A percentile compares a stretch with the other conserved stretches of the same genome.
phyloP scores from a whole-genome alignment of 2,329 filamentous ascomycete species.

The Sclerotinia spermophila region DNA sequence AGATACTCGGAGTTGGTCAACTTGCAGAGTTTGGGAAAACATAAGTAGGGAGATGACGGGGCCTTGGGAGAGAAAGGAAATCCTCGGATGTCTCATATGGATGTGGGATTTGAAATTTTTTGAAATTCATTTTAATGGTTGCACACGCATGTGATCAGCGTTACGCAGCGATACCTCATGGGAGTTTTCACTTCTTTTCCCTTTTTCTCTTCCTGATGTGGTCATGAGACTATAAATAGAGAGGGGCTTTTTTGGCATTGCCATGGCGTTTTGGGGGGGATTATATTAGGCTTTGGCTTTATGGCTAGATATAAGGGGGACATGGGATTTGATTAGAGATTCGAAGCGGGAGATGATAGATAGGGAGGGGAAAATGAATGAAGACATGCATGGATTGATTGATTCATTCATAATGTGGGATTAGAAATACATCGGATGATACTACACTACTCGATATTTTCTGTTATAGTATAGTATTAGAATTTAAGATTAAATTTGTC shows the following conservation, averaged over 20 bases:
- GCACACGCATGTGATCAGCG: not conserved
- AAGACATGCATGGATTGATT: not conserved
- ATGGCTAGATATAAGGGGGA: not conserved
- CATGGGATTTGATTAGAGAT: not conserved
- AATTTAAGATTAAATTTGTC: too few relatives aligned
- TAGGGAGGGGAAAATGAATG: not conserved
- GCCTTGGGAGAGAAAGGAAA: not conserved
- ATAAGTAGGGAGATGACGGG: not conserved
- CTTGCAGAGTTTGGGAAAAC: conserved; percentile 68
- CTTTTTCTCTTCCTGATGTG: not conserved
- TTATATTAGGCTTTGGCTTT: not conserved
- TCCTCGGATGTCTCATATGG: not conserved
- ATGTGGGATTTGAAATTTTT: not conserved
- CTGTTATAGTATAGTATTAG: not conserved
- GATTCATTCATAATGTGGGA: not conserved
- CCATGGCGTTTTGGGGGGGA: not conserved
- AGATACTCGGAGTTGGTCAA: conserved; percentile 77
- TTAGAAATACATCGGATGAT: not conserved
- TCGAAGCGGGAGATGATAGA: not conserved
- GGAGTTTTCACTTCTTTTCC: not conserved
- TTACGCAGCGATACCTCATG: conserved; percentile 1
- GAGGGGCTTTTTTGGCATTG: not conserved
- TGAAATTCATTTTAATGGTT: not conserved
- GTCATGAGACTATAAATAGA: not conserved
- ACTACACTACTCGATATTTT: not conserved